phyloP scores from a whole-genome alignment of 257 asterid species.

The Misopates orontium region DNA sequence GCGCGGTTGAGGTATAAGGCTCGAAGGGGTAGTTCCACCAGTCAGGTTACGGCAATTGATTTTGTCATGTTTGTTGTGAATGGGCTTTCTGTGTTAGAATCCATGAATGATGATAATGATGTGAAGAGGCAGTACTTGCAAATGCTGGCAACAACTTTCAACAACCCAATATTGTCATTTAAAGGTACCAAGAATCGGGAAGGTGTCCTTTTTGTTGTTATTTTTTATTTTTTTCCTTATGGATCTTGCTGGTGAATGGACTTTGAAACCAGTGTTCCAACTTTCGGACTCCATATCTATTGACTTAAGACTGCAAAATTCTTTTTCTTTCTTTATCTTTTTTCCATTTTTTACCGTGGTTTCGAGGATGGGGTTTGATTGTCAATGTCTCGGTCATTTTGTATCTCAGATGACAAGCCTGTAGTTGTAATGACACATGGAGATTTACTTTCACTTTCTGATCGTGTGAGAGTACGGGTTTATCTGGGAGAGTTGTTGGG shows the following conservation, averaged over 20 bases:
- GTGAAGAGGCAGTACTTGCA: conserved; percentile 35
- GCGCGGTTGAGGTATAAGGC: conserved; percentile 44
- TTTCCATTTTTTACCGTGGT: not conserved
- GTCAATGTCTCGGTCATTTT: conserved; percentile 14
- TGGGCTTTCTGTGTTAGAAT: conserved; percentile 66
- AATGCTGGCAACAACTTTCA: conserved; percentile 47
- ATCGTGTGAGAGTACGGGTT: conserved; percentile 57
- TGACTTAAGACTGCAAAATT: not conserved
- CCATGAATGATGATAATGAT: conserved; percentile 45
- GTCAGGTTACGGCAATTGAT: conserved; percentile 41
- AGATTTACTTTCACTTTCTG: conserved; percentile 64
- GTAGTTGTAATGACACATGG: conserved; percentile 86
- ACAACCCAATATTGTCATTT: conserved; percentile 61
- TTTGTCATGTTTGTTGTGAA: conserved; percentile 76
- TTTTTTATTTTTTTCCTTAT: too few relatives aligned
- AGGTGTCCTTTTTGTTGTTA: not conserved
- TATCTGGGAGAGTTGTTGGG: conserved; percentile 71
- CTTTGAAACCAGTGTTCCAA: too few relatives aligned
- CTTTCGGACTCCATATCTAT: not conserved
- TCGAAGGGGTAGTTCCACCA: conserved; percentile 25
- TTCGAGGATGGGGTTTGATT: not conserved
- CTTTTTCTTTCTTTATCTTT: not conserved
- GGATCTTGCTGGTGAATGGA: too few relatives aligned
- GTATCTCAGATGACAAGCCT: conserved; percentile 78
- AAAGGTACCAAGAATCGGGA: conserved; percentile 42